Base-by-base conservation (phyloP, 2,329 filamentous ascomycete species). In the Rutstroemia sp. region DNA sequence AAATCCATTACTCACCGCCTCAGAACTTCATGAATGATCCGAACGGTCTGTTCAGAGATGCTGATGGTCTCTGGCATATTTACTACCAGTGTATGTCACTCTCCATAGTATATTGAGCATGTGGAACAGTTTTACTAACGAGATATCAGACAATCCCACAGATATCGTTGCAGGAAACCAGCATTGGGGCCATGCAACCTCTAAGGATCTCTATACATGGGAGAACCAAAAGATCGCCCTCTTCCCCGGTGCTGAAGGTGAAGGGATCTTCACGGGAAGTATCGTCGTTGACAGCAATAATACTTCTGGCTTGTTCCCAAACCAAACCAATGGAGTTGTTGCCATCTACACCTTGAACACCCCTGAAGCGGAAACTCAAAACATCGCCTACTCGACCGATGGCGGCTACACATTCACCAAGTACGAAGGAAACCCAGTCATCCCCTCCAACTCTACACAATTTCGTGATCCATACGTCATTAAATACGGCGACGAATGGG, bases 381-480 rank as follows among this genome's bases (percentile, higher is more conserved):
- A 78, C 19, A 77, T 87, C 48, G 81, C 84, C 2, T 86, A 83
- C 67, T 84, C 81, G 0, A 68, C 68, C 36, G 83, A 87, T 60
- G 79, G 77, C 12, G 83, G 84, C 7, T 84, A 80, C 64, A 81
- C 76, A 0, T 87, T 86, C 61, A 75, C 73, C 47, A 78, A 79
- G 42, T 87, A 86, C 58, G 71, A 72, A 1, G 67, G 68, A 4
- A 87, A 87, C 58, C 84, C 84, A 1, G 79, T 87, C 16, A 78
- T 87, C 45, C 45, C 48, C 9, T 54, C 58, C 38, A 68, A 65
- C 73, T 73, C 57, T 75, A 77, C 17, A 5, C 76, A 83, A 60
- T 87, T 87, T 71, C 79, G 84, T 23, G 84, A 87, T 60, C 83
- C 84, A 1, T 83, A 86, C 63, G 82, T 87, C 2, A 73, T 83